These are phyloP conservation scores for Ophiostoma ips DNA, from an alignment of 2,329 filamentous ascomycete genomes.

Conservation along the genomic window DNA sequence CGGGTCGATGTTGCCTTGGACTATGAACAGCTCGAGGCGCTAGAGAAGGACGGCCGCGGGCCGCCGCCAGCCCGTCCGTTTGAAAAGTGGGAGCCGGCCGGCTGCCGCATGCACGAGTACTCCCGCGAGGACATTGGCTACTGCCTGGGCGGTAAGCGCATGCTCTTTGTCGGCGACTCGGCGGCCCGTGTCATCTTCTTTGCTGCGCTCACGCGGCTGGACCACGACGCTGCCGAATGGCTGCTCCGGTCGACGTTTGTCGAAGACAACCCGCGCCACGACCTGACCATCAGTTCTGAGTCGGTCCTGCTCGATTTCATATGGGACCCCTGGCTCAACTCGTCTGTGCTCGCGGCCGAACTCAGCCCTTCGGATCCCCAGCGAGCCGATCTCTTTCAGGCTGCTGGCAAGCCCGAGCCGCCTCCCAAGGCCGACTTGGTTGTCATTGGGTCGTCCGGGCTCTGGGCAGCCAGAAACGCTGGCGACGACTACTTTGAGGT, in stretches of 20 bases:
- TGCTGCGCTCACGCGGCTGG: constrained; percentile 36
- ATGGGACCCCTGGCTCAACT: constrained; percentile 51
- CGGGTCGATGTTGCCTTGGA: neutral
- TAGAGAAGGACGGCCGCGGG: constrained; percentile 11
- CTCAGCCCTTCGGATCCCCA: constrained; percentile 17
- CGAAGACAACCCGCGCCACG: constrained; percentile 26
- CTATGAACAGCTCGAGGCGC: constrained; percentile 7
- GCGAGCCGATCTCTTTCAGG: constrained; percentile 18
- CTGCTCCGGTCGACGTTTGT: constrained; percentile 23
- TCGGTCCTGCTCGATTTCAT: constrained; percentile 39
- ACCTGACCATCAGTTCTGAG: constrained; percentile 29
- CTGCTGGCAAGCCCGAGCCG: constrained; percentile 14
- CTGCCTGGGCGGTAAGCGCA: constrained; percentile 36
- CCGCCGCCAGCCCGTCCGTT: constrained; percentile 18
- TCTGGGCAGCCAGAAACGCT: constrained; percentile 40
- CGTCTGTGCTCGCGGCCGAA: constrained; percentile 27
- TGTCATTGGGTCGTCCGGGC: constrained; percentile 37
- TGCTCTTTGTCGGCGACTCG: constrained; percentile 50
- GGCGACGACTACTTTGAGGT: constrained; percentile 28
- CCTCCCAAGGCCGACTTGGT: constrained; percentile 30
- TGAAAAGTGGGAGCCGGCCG: constrained; percentile 43
- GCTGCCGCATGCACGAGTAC: constrained; percentile 46
- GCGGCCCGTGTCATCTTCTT: constrained; percentile 47
- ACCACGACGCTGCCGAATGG: constrained; percentile 24
- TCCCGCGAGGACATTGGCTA: constrained; percentile 32